Evolutionary conservation across 306 rosid genomes (phyloP).

Genomic region (Pyrus communis): DNA sequence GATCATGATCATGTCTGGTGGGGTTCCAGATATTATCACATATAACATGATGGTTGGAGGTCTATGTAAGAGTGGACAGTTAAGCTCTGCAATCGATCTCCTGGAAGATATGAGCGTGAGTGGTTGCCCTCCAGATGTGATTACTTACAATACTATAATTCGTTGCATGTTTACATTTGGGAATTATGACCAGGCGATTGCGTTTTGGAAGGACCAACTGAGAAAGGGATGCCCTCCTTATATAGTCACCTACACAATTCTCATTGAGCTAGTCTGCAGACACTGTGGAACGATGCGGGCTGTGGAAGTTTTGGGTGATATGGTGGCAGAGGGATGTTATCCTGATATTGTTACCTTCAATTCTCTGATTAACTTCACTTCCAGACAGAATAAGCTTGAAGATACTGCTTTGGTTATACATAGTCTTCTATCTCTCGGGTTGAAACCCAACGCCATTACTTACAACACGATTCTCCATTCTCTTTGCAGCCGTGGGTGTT

Average conservation of each 20-base stretch:
- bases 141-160: conserved; percentile 69
- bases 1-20: conserved; percentile 73
- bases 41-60: conserved; percentile 69
- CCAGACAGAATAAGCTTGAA: conserved; percentile 54
- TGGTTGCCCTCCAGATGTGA: conserved; percentile 83
- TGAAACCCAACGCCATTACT: conserved; percentile 59
- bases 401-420: conserved; percentile 46
- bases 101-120: conserved; percentile 71
- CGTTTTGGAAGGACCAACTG: conserved; percentile 74
- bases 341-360: conserved; percentile 79
- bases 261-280: conserved; percentile 68
- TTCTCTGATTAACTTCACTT: conserved; percentile 55
- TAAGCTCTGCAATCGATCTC: conserved; percentile 52
- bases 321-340: conserved; percentile 71
- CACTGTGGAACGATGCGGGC: conserved; percentile 52
- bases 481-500: conserved; percentile 49
- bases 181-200: conserved; percentile 49
- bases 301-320: conserved; percentile 72
- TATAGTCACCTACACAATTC: conserved; percentile 67
- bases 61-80: conserved; percentile 50
- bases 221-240: conserved; percentile 83
- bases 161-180: conserved; percentile 52
- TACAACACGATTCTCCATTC: conserved; percentile 76
- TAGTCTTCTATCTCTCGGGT: conserved; percentile 47
- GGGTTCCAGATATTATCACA: conserved; percentile 69